phyloP scores from a whole-genome alignment of 352 stramenopile genomes.

The Globisporangium middletonii region DNA sequence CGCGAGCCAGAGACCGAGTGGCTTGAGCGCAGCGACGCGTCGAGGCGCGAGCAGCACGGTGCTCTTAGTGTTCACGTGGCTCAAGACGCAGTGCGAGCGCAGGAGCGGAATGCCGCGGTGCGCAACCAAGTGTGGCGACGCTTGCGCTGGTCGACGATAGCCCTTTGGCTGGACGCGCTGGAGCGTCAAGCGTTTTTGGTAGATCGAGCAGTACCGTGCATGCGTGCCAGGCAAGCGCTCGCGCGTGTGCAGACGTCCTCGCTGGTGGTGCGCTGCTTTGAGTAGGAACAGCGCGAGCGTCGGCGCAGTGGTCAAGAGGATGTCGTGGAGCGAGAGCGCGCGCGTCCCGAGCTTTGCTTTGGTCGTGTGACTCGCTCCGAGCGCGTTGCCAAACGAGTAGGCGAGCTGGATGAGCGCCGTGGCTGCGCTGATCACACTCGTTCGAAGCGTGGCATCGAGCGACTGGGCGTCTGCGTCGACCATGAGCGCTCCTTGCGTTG shows the following conservation, averaged over 20 bases:
- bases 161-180: not conserved
- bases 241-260: not conserved
- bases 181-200: constrained; percentile 15
- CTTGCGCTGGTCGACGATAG: constrained; percentile 1
- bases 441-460: constrained; percentile 10
- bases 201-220: constrained; percentile 15
- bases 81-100: constrained; percentile 11
- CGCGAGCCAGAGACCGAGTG: not conserved
- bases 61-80: constrained; percentile 9
- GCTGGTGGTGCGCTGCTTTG: constrained; percentile 15
- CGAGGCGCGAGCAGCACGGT: constrained; percentile 6
- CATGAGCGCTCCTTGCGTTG: constrained; percentile 17
- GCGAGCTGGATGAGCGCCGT: not conserved
- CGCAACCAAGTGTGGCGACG: not conserved
- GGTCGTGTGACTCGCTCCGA: constrained; percentile 5
- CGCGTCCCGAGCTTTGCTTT: constrained; percentile 13
- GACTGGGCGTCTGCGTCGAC: constrained; percentile 16
- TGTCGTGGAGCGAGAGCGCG: constrained; percentile 14
- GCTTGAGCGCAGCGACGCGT: not conserved
- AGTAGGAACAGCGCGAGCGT: constrained; percentile 19
- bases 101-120: constrained; percentile 8
- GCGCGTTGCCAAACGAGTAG: constrained; percentile 10
- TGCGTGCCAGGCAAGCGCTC: constrained; percentile 4
- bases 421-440: not conserved
- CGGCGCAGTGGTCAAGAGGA: constrained; percentile 20